Evolutionary conservation across 768 basidiomycete genomes (phyloP), one percentile per base, ranked within the genome.

Genomic region (Psilocybe tampanensis): DNA sequence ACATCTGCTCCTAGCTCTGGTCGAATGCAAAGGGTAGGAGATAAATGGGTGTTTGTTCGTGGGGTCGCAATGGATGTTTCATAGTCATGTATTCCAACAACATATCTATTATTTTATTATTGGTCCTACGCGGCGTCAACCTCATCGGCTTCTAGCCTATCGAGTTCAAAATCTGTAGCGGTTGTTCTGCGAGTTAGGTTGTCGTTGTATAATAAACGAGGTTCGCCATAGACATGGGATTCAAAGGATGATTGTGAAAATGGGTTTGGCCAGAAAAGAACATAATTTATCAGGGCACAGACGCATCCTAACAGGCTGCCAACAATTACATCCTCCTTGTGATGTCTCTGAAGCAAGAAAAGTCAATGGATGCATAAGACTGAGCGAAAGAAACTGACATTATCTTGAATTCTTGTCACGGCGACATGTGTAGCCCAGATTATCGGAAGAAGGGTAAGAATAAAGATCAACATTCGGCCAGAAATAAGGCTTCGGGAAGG

Each of bases 1-100:
- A 23, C 51, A 24, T 47, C 62, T n/a, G 54, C 32, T 29, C 54
- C 53, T 39, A 67, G 70, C 29, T 59, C 68, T 21, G 80, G 81
- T 26, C 75, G 80, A 56, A 91, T 91, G 89, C 83, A 85, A 72
- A 82, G 77, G 62, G 74, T 90, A 19, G 88, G 84, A 41, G 90
- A 86, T 70, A 84, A 80, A 64, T 90, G 89, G 90, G 72, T 86
- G 51, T 90, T 88, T 72, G 83, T 86, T 61, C 81, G 76, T 61
- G 78, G 77, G 56, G 58, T 65, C 55, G 64, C 64, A 58, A 64
- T 63, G 60, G 69, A 69, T 63, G 62, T 66, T 64, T 69, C 64
- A 62, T 73, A 65, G 55, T 44, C 55, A 52, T 18, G 54, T 49
- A 61, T 45, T 54, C 49, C 52, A 51, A 26, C 49, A 55, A 56